Conservation (phyloP, 306 rosid genomes). For the Crotalaria pallida region DNA sequence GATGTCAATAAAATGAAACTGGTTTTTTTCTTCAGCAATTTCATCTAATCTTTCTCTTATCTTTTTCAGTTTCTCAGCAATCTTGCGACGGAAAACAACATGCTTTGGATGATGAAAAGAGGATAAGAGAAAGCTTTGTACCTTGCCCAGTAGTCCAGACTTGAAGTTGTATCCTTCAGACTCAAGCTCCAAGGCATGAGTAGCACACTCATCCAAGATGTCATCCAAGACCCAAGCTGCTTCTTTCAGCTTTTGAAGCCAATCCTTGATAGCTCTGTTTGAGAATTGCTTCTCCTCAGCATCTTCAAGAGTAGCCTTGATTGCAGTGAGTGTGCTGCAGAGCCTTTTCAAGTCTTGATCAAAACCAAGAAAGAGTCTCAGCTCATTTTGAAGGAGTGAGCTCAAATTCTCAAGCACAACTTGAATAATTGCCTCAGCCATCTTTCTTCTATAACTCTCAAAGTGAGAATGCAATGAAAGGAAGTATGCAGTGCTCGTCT, state of each 20-base stretch:
- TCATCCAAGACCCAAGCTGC: constrained; percentile 9
- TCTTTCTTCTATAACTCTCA: not conserved
- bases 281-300: constrained; percentile 24
- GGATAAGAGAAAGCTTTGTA: not conserved
- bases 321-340: not conserved
- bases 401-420: not conserved
- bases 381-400: not conserved
- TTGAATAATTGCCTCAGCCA: not conserved
- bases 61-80: not conserved
- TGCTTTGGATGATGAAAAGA: constrained; percentile 2
- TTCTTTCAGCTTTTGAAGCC: constrained; percentile 18
- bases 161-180: not conserved
- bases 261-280: not conserved
- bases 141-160: not conserved
- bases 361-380: not conserved
- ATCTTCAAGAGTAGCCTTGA: constrained; percentile 25
- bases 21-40: not conserved
- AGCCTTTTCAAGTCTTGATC: constrained; percentile 2
- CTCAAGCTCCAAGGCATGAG: not conserved
- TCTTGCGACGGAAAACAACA: not conserved
- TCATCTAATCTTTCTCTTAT: constrained; percentile 4
- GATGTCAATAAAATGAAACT: not conserved
- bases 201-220: constrained; percentile 20
- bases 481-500: not conserved
- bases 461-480: not conserved